Conservation (phyloP, 2,329 filamentous ascomycete genomes). For the Pestalotiopsis fici region DNA sequence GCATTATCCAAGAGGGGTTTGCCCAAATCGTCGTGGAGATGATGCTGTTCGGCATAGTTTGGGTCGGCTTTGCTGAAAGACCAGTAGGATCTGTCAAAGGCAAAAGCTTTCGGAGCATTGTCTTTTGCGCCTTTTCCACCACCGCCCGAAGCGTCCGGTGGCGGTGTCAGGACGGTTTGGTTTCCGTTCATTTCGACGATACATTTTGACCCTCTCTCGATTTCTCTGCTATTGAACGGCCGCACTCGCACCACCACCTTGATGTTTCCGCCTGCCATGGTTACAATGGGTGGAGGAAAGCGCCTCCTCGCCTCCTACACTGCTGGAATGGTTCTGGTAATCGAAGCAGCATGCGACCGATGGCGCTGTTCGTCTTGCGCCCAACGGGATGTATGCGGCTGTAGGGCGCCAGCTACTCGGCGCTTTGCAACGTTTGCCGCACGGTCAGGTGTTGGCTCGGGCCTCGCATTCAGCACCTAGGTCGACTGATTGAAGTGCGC, state of each 20-base stretch:
- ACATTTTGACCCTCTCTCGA: conserved; percentile 89
- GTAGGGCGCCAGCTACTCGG: neutral
- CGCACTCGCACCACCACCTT: conserved; percentile 98
- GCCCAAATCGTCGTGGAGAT: conserved; percentile 86
- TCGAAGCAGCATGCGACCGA: conserved; percentile 23
- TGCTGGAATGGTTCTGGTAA: conserved; percentile 16
- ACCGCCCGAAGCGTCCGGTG: conserved; percentile 59
- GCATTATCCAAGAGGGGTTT: conserved; percentile 94
- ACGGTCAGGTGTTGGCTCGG: neutral
- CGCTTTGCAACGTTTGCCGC: neutral
- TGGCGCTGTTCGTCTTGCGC: conserved; percentile 2
- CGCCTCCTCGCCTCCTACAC: conserved; percentile 21
- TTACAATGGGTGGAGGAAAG: conserved; percentile 23
- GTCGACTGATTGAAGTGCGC: neutral
- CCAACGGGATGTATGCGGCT: neutral
- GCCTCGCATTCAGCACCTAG: neutral
- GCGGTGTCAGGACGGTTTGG: conserved; percentile 84
- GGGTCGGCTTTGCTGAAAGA: conserved; percentile 83
- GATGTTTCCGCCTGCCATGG: conserved; percentile 89
- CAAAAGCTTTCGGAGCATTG: conserved; percentile 79
- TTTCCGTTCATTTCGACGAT: conserved; percentile 94
- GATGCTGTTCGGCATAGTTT: conserved; percentile 86
- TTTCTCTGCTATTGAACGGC: conserved; percentile 95
- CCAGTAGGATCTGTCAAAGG: conserved; percentile 98
- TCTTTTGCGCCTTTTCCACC: conserved; percentile 69